These are phyloP conservation scores for Discostella stelligera DNA, from an alignment of 352 stramenopile genomes.

Conservation along the genomic window DNA sequence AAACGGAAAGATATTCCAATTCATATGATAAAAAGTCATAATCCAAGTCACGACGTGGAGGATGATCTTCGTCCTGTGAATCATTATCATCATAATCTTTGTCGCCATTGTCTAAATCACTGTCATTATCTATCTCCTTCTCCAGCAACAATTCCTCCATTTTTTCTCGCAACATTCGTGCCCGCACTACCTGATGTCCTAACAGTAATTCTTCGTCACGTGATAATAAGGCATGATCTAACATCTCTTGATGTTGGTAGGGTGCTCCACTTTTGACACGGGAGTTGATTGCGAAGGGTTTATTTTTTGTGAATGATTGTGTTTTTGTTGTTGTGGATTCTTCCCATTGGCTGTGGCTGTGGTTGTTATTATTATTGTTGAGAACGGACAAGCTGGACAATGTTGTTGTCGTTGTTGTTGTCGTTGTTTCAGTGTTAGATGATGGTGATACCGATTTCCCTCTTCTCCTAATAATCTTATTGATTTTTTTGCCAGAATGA, in stretches of 20 bases:
- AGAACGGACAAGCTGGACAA: neutral
- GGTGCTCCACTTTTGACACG: conserved; percentile 17
- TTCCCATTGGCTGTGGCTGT: neutral
- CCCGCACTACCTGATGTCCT: conserved; percentile 49
- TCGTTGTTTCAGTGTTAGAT: no score
- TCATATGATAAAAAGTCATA: conserved; percentile 41
- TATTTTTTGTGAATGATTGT: neutral
- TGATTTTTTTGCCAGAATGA: neutral
- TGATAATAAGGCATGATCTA: conserved; percentile 68
- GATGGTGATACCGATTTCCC: neutral
- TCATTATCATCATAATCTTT: neutral
- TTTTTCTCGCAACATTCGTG: conserved; percentile 34
- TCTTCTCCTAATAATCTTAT: neutral
- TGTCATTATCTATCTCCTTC: conserved; percentile 10
- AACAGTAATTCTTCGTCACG: conserved; percentile 60
- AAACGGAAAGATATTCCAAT: conserved; percentile 40
- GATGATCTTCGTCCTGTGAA: neutral
- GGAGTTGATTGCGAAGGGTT: neutral
- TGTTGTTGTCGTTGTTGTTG: no score
- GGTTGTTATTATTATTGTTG: neutral
- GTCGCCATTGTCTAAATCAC: neutral
- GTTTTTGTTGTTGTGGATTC: no score
- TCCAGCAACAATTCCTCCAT: conserved; percentile 46
- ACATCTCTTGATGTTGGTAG: conserved; percentile 48
- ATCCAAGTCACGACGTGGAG: conserved; percentile 10